Conservation (phyloP, 306 rosid genomes). For the Cajanus cajan region DNA sequence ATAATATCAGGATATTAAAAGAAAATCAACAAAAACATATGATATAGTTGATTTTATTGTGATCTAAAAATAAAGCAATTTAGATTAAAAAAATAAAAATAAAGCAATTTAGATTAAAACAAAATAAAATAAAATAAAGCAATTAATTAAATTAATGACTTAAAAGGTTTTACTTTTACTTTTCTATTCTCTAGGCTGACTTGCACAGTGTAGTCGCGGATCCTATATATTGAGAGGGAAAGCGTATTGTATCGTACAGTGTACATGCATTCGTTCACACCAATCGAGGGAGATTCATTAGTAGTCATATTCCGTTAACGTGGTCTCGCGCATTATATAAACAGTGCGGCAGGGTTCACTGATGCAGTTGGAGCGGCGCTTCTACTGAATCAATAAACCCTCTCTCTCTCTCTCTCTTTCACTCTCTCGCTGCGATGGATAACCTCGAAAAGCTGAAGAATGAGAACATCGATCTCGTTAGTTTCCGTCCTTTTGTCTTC, state of each 20-base stretch:
- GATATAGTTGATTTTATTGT: too few relatives aligned
- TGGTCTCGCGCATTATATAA: not conserved
- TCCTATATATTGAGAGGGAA: not conserved
- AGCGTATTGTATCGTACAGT: too few relatives aligned
- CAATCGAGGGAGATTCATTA: not conserved
- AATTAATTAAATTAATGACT: not conserved
- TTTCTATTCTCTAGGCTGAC: not conserved
- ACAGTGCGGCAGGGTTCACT: not conserved
- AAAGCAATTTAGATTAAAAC: too few relatives aligned
- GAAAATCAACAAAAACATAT: too few relatives aligned
- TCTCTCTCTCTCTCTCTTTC: not conserved
- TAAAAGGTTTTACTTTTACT: not conserved
- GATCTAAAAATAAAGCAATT: too few relatives aligned
- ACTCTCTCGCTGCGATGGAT: conserved; percentile 3
- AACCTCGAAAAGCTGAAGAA: conserved; percentile 60
- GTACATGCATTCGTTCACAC: not conserved
- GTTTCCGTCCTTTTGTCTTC: not conserved
- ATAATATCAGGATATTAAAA: too few relatives aligned
- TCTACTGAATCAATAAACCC: not conserved
- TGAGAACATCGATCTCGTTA: conserved; percentile 65
- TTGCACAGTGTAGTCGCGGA: not conserved
- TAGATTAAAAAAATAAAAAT: too few relatives aligned
- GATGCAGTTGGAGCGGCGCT: not conserved
- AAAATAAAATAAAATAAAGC: too few relatives aligned
- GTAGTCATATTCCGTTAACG: not conserved